Conservation (phyloP, 768 basidiomycete genomes). For the Fibroporia radiculosa region DNA sequence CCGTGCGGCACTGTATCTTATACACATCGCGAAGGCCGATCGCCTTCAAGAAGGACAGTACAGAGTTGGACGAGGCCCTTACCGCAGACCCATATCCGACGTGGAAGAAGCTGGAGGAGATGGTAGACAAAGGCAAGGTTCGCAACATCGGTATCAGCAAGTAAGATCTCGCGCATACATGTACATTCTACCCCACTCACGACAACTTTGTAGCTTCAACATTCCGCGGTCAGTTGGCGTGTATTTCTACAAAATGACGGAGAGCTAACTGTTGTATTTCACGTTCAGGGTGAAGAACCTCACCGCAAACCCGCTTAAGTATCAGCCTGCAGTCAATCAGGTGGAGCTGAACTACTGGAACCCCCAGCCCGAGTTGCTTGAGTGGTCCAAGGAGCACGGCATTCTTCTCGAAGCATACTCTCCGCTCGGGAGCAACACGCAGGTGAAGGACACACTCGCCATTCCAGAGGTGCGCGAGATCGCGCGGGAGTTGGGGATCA, state of each 20-base stretch:
- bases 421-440: conserved; percentile 56
- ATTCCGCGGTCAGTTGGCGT: conserved; percentile 31
- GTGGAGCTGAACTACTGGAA: conserved; percentile 74
- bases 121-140: conserved; percentile 70
- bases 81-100: conserved; percentile 73
- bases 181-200: background rate
- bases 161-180: conserved; percentile 29
- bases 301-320: conserved; percentile 51
- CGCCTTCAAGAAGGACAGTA: conserved; percentile 50
- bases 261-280: background rate
- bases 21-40: conserved; percentile 40
- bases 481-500: conserved; percentile 55
- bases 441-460: conserved; percentile 50
- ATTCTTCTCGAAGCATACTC: conserved; percentile 72
- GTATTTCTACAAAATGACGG: background rate
- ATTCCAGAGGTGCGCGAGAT: conserved; percentile 55
- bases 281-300: conserved; percentile 46
- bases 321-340: conserved; percentile 66
- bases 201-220: conserved; percentile 41
- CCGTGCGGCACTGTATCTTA: background rate
- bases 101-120: conserved; percentile 74
- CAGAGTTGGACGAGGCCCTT: conserved; percentile 43
- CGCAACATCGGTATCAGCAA: conserved; percentile 83
- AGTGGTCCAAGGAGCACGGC: conserved; percentile 59
- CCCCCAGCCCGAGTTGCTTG: conserved; percentile 69